phyloP scores from a whole-genome alignment of 768 basidiomycete genomes.

The Vishniacozyma victoriae region DNA sequence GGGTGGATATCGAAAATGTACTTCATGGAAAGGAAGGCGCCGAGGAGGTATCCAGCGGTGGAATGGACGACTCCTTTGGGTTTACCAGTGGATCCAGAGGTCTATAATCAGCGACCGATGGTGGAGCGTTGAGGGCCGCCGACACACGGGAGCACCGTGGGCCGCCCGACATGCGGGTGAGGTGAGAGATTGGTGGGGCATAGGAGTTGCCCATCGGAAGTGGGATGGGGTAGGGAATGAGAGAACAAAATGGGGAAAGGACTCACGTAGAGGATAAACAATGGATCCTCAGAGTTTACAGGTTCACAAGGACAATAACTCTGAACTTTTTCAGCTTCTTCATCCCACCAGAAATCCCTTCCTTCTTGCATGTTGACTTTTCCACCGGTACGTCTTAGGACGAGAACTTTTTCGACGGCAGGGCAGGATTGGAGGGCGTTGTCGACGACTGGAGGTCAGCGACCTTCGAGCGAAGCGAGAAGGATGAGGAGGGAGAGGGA shows the following conservation, averaged over 20 bases:
- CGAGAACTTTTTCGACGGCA: constrained; percentile 79
- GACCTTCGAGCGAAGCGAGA: neutral
- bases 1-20: constrained; percentile 97
- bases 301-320: constrained; percentile 81
- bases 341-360: constrained; percentile 94
- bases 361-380: constrained; percentile 73
- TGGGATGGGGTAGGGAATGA: too few species aligned
- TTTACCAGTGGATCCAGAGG: constrained; percentile 88
- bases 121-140: neutral
- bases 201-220: too few species aligned
- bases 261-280: constrained; percentile 97
- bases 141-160: too few species aligned
- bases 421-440: constrained; percentile 80
- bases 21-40: constrained; percentile 86
- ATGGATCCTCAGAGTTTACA: constrained; percentile 88
- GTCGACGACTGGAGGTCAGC: constrained; percentile 64
- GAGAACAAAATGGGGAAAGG: too few species aligned
- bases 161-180: too few species aligned
- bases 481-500: too few species aligned
- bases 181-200: too few species aligned
- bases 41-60: constrained; percentile 68
- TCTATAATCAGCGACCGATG: constrained; percentile 52
- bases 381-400: constrained; percentile 79
- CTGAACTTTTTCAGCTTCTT: constrained; percentile 75
- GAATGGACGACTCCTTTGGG: constrained; percentile 87